A percentile compares a stretch with the other conserved stretches of the same genome.
phyloP scores from a whole-genome alignment of 495 filamentous ascomycete species.

The Penicillium steckii region DNA sequence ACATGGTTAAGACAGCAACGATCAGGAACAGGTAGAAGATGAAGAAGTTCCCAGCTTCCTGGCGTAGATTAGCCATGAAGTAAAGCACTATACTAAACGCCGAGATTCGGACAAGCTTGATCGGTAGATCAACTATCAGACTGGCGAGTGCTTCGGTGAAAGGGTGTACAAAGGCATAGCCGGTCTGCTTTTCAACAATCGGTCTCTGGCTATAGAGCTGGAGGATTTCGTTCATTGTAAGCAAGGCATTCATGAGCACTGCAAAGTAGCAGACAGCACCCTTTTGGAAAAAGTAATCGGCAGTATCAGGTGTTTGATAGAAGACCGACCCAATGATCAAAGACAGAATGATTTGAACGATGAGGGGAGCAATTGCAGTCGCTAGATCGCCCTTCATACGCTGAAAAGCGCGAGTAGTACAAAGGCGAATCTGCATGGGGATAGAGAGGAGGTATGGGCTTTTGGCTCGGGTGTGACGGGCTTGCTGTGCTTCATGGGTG shows the following conservation, averaged over 20 bases:
- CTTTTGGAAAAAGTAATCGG: constrained; percentile 30
- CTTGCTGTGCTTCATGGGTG: constrained; percentile 27
- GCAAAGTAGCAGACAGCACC: constrained; percentile 86
- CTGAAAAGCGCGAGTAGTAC: constrained; percentile 46
- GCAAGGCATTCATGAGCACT: constrained; percentile 59
- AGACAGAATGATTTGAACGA: constrained; percentile 71
- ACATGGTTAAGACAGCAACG: constrained; percentile 51
- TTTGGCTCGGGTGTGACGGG: constrained; percentile 28
- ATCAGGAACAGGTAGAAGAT: constrained; percentile 53
- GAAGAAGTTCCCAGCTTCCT: constrained; percentile 53
- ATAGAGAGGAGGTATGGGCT: constrained; percentile 44
- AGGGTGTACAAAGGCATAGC: constrained; percentile 61
- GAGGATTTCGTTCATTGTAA: constrained; percentile 54
- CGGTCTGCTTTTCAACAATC: constrained; percentile 60
- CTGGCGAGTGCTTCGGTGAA: constrained; percentile 55
- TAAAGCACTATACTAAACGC: constrained; percentile 55
- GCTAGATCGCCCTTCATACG: constrained; percentile 65
- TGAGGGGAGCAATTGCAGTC: constrained; percentile 63
- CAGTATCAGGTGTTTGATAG: constrained; percentile 49
- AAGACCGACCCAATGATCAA: constrained; percentile 83
- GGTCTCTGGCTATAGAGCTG: constrained; percentile 54
- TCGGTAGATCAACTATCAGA: constrained; percentile 54
- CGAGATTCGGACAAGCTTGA: constrained; percentile 42
- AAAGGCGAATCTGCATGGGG: constrained; percentile 47
- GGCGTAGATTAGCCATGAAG: constrained; percentile 50